phyloP scores from a whole-genome alignment of 139 green algal genomes.

The Chlamydomonas asymmetrica region DNA sequence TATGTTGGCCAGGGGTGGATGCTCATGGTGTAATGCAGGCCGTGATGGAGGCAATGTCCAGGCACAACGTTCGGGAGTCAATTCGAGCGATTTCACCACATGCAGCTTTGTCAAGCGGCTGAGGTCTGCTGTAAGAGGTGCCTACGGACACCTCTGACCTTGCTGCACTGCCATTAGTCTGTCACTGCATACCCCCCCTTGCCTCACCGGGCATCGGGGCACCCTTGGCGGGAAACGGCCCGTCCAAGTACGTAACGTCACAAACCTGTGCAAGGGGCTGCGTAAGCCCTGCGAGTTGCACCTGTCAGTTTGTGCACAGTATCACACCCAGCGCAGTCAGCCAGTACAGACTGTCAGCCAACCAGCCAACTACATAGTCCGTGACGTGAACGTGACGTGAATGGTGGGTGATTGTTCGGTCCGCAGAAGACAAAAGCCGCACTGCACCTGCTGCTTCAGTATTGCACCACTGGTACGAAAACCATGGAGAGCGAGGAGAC shows the following conservation, averaged over 20 bases:
- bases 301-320: background rate
- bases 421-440: background rate
- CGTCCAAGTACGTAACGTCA: conserved; percentile 25
- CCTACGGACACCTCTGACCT: background rate
- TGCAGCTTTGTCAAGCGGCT: background rate
- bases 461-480: conserved; percentile 37
- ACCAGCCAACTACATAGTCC: background rate
- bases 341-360: background rate
- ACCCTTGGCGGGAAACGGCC: conserved; percentile 4
- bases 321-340: background rate
- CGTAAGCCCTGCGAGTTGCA: background rate
- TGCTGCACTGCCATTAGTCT: too few species aligned
- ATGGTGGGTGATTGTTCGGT: background rate
- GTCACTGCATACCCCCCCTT: too few species aligned
- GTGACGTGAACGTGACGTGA: background rate
- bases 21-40: background rate
- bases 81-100: background rate
- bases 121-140: too few species aligned
- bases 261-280: background rate
- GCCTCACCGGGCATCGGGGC: conserved; percentile 9
- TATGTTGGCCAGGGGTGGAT: too few species aligned
- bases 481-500: conserved; percentile 34
- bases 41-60: background rate
- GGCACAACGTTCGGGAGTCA: background rate
- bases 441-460: conserved; percentile 13